These are phyloP conservation scores for Suhomyces yuchorum DNA, from an alignment of 1,139 yeast genomes.

Conservation along the genomic window DNA sequence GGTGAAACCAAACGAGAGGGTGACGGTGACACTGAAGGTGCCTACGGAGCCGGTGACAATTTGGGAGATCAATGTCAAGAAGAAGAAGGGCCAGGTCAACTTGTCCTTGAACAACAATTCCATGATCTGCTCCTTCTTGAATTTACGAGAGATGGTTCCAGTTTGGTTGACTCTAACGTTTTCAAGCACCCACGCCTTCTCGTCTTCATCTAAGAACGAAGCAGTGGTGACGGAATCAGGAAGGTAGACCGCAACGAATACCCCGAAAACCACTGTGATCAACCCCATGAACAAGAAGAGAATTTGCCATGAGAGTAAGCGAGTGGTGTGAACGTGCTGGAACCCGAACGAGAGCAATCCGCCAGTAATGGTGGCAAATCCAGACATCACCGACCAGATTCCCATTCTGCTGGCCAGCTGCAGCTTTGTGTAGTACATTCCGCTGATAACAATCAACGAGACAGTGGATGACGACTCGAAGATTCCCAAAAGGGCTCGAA, in stretches of 20 bases:
- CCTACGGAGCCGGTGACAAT: slow-evolving; percentile 46
- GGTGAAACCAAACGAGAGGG: slow-evolving; percentile 39
- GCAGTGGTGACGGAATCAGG: slow-evolving; percentile 50
- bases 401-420: slow-evolving; percentile 25
- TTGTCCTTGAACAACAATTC: slow-evolving; percentile 36
- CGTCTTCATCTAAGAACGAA: slow-evolving; percentile 40
- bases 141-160: slow-evolving; percentile 33
- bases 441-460: slow-evolving; percentile 23
- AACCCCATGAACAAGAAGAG: slow-evolving; percentile 42
- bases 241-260: slow-evolving; percentile 22
- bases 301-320: slow-evolving; percentile 41
- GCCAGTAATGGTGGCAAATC: slow-evolving; percentile 43
- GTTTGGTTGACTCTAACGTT: slow-evolving; percentile 22
- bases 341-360: slow-evolving; percentile 44
- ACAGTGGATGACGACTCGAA: slow-evolving; percentile 25
- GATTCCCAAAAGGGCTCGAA: slow-evolving; percentile 37
- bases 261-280: slow-evolving; percentile 36
- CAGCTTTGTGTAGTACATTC: slow-evolving; percentile 43
- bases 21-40: slow-evolving; percentile 43
- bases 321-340: slow-evolving; percentile 35
- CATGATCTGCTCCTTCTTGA: slow-evolving; percentile 30
- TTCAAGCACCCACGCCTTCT: slow-evolving; percentile 27
- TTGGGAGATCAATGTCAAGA: slow-evolving; percentile 38
- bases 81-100: slow-evolving; percentile 40
- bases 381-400: slow-evolving; percentile 37